Evolutionary conservation across 805 yeast species (phyloP), one percentile per base, ranked within the genome.

Genomic region (Wickerhamomyces tratensis): DNA sequence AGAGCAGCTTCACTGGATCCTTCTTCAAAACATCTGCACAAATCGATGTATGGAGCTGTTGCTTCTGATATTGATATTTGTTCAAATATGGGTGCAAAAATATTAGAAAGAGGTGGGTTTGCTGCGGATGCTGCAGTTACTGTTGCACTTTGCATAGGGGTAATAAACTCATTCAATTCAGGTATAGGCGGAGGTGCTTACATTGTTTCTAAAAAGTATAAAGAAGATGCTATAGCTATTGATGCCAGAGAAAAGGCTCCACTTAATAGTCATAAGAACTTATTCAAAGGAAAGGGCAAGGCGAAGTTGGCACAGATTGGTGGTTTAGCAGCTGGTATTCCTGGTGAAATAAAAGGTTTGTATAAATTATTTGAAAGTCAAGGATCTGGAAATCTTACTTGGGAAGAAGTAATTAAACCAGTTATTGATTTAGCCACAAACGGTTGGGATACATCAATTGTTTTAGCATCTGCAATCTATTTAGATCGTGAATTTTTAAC

Each of bases 51-150:
- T 8, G 54, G 59, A 12, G 56, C 47, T 11, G 55, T 57, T 25
- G 50, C 60, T 10, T 51, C 54, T n/a, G 61, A 56, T 30, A 43
- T 51, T 4, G 65, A 67, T 3, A 53, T 61, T 7, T 59, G 68
- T 43, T 67, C 72, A 6, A 62, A 64, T 43, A 45, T 67, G 7
- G 64, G 67, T 36, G 41, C 58, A 1, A 45, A 50, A 7, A 56
- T 67, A 10, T 46, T 65, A 6, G 38, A 49, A 26, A 54, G 52
- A 14, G 58, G 54, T 7, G 94, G 96, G 0, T 81, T 77, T 52
- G 96, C 97, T 2, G 96, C 95, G 0, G 98, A 91, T 58, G 95
- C 96, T 0, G 86, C 95, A 0, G 82, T 91, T 3, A 82, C 95
- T 0, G 84, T 86, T 11, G 86, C 95, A 0, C 67, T 91, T 29